These are phyloP conservation scores for Acacia pycnantha DNA, from an alignment of 331 rosid genomes.

Conservation along the genomic window DNA sequence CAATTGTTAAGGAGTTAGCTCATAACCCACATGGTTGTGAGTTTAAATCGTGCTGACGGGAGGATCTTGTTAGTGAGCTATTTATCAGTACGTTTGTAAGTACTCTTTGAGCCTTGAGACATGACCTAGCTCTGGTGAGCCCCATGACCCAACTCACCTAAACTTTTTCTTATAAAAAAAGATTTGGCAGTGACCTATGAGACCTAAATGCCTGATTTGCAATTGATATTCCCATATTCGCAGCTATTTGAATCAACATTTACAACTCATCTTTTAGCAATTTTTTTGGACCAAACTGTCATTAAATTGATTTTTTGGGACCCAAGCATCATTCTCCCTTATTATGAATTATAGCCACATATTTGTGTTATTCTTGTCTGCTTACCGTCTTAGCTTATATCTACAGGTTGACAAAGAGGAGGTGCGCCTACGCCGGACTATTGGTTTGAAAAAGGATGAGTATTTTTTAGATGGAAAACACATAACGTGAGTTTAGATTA, in stretches of 20 bases:
- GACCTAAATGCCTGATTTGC: background rate
- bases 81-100: no score
- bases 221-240: background rate
- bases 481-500: conserved; percentile 69
- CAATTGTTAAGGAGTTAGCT: background rate
- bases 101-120: no score
- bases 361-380: conserved; percentile 3
- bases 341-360: conserved; percentile 11
- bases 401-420: conserved; percentile 96
- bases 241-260: background rate
- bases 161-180: background rate
- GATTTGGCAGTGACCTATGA: background rate
- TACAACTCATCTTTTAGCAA: background rate
- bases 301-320: background rate
- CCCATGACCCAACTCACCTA: background rate
- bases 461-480: conserved; percentile 97
- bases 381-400: conserved; percentile 16
- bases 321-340: background rate
- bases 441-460: conserved; percentile 88
- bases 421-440: conserved; percentile 93
- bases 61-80: no score
- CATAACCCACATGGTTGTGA: background rate
- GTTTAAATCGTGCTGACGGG: background rate
- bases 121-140: background rate
- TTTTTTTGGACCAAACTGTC: background rate